Evolutionary conservation across 164 flowering plant species (phyloP), one percentile per base, ranked within the genome.

Genomic region (Vitis rotundifolia): DNA sequence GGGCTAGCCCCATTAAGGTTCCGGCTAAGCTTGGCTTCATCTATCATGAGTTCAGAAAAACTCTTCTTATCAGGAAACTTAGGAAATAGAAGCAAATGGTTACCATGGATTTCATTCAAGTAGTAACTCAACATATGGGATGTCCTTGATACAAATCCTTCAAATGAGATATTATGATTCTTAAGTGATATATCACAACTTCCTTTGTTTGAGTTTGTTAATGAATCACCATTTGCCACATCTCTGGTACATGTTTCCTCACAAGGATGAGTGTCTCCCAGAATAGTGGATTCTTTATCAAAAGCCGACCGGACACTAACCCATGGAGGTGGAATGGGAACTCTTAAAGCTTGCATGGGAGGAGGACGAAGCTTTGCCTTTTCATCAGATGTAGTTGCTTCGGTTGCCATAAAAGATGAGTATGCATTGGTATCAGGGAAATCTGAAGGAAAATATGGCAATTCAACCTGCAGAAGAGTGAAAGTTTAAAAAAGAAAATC

Each of bases 241-340:
- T 70, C 74, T 48, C 7, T 0, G 5, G 44, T 31, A 4, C 44
- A 0, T 31, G 44, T 31, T 31, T 72, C 64, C 14, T 26, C 70
- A 59, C 31, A 13, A 9, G 44, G 55, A 63, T 71, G 68, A 63
- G 58, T 8, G 19, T 59, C 67, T 66, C 22, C 74, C 12, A 26
- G 53, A 3, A 18, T 55, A 12, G 52, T 29, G n/a, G 57, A 31
- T 16, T 15, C 68, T 56, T 67, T 75, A 26, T 69, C 67, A 47
- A 79, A 64, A 68, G 86, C 49, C 63, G 61, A 63, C 37, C 61
- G 70, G 67, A 87, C 73, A 67, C 74, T 73, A 64, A 75, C 63
- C 98, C 98, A 93, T 47, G 97, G 92, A 70, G 93, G 84, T 75
- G 81, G 84, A 57, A 82, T 79, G 51, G 99, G 97, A 76, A 90